Percentiles rank a stretch among this genome's conserved stretches.
Evolutionary conservation across 2,329 filamentous ascomycete species (phyloP).

Genomic region (Aspergillus clavatus): DNA sequence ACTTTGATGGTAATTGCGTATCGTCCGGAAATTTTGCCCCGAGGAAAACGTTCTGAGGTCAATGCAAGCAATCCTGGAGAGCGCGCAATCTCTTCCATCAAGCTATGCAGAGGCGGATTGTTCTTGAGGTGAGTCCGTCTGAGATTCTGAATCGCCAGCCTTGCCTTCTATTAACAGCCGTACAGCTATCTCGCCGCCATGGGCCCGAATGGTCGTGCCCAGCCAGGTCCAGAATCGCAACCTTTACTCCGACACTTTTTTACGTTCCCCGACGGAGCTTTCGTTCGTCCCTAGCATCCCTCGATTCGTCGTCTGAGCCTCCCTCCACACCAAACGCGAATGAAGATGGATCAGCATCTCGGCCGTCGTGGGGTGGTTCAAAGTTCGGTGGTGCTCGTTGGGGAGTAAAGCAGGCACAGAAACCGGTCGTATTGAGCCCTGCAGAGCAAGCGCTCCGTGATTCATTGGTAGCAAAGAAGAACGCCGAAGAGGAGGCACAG

Average conservation of each 20-base stretch:
- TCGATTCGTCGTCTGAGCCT: slow-evolving; percentile 28
- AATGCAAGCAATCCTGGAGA: slow-evolving; percentile 13
- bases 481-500: background rate
- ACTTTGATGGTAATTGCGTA: too few relatives aligned
- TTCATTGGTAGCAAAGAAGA: slow-evolving; percentile 18
- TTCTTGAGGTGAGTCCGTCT: slow-evolving; percentile 26
- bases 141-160: background rate
- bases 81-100: slow-evolving; percentile 1
- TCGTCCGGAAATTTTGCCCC: slow-evolving; percentile 11
- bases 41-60: slow-evolving; percentile 13
- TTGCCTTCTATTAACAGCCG: background rate
- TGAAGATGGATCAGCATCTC: slow-evolving; percentile 14
- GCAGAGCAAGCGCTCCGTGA: slow-evolving; percentile 31
- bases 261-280: slow-evolving; percentile 31
- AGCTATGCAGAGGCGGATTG: slow-evolving; percentile 34
- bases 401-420: slow-evolving; percentile 13
- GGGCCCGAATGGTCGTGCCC: slow-evolving; percentile 38
- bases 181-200: slow-evolving; percentile 35
- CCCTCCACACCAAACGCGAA: slow-evolving; percentile 18
- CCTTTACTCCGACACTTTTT: slow-evolving; percentile 14
- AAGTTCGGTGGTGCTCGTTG: slow-evolving; percentile 30
- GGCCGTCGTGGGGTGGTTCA: slow-evolving; percentile 9
- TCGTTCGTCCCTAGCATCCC: slow-evolving; percentile 24
- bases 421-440: slow-evolving; percentile 24
- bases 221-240: slow-evolving; percentile 22